Base-by-base conservation (phyloP, 805 yeast species). In the Myxozyma vanderwaltii region DNA sequence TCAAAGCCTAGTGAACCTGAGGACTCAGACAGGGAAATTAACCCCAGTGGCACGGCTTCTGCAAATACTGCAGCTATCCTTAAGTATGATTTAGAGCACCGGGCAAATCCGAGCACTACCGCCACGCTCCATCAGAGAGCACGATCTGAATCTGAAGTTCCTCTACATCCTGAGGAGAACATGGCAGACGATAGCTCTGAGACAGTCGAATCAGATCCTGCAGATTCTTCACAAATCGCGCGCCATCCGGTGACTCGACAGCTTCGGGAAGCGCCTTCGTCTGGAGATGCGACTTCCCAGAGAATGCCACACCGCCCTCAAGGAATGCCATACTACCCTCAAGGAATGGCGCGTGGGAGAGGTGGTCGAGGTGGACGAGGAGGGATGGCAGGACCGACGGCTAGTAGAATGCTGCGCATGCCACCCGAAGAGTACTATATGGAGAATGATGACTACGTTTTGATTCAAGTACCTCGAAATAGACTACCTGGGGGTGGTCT, bases 371-470 rank as follows among this genome's bases (percentile, higher is more conserved):
- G 47, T 12, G 47, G 54, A 23, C 38, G 46, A 23, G 54, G 54
- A 8, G 46, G 45, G 4, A 21, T 35, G 50, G 51, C 33, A 38
- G 51, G 46, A 8, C 45, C 35, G 26, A 31, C 40, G 36, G 31
- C 57, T n/a, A 27, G 51, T 27, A 38, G 51, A 8, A 39, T 46
- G 38, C 51, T 54, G 8, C 38, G 40, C 17, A 35, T 47, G 52
- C 48, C 51, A 8, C 52, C 47, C 3, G 53, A 47, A n/a, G 58
- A 54, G n/a, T 54, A 54, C 8, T 51, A 38, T 33, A 31, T 41
- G 21, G 27, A 41, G 21, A 19, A 51, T 31, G 48, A 21, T 12
- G n/a, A 41, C 31, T 41, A 51, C 36, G 53, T 40, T 26, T 38
- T 44, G 2, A 38, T 27, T 35, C 38, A 41, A 17, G 35, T 48